Evolutionary conservation across 176 grass and related monocot genomes (phyloP).

Genomic region (Triticum turgidum): DNA sequence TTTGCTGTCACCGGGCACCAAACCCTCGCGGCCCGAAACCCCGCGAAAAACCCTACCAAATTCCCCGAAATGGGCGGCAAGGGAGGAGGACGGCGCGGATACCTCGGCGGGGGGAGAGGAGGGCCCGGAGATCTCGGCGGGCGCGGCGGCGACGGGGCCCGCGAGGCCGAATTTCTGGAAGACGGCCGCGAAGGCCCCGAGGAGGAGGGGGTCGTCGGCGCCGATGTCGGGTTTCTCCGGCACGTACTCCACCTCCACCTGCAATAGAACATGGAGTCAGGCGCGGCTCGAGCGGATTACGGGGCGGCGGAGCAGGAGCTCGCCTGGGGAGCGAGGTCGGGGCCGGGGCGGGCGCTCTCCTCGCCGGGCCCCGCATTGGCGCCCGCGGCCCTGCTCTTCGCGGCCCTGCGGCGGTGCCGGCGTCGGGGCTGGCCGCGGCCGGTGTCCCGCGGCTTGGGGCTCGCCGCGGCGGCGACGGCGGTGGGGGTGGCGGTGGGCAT

Average conservation of each 20-base stretch:
- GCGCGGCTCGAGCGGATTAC: not conserved
- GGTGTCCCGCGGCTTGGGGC: too few species aligned
- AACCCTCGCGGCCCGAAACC: constrained; percentile 27
- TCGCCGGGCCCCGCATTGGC: constrained; percentile 12
- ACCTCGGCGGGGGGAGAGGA: not conserved
- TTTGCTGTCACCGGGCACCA: not conserved
- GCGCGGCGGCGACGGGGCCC: constrained; percentile 28
- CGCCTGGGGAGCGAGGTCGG: constrained; percentile 28
- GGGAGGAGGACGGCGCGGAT: not conserved
- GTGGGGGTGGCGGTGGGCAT: too few species aligned
- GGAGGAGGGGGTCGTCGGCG: constrained; percentile 46
- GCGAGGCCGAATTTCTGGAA: constrained; percentile 84
- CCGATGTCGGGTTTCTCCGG: constrained; percentile 63
- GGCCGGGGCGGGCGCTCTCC: constrained; percentile 10
- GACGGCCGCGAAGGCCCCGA: constrained; percentile 70
- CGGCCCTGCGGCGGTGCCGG: constrained; percentile 36
- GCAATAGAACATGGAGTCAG: not conserved
- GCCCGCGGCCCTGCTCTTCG: constrained; percentile 44
- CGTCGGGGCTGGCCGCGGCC: not conserved
- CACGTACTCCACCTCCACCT: constrained; percentile 76
- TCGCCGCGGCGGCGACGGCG: too few species aligned
- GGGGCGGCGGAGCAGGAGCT: not conserved
- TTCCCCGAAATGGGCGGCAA: not conserved
- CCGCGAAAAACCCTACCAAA: not conserved
- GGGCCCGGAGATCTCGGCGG: constrained; percentile 32